Evolutionary conservation across 345 rosid species (phyloP), one percentile per base, ranked within the genome.

Genomic region (Brassica rapa): DNA sequence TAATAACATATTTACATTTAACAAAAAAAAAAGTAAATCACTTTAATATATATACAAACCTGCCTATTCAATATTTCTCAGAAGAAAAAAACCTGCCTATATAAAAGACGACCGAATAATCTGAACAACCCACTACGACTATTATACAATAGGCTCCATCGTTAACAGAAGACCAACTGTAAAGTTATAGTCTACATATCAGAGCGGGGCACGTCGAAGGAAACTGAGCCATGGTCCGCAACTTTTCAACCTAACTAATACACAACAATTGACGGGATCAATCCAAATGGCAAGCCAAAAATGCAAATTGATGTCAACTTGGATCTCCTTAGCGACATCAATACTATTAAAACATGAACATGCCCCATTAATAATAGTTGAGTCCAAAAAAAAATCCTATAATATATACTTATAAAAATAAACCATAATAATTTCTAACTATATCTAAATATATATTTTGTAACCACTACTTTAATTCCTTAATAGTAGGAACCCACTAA

Each of bases 61-160:
- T 60, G 32, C 62, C 4, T 30, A 69, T 6, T 30, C 61, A 21
- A 25, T 25, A 25, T 25, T 25, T 25, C 29, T 25, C 29, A 25
- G 3, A 25, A n/a, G n/a, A 25, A 25, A 25, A 25, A 76, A 68
- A 30, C 62, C 33, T 60, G 32, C 62, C 4, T 30, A 69, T 6
- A 23, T 77, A 21, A 62, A 76, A 69, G 29, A 62, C 23, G 51
- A 62, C 69, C 74, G 74, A 76, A 76, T 61, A 9, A 49, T 33
- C 62, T 35, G 80, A 77, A 62, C 75, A 70, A 77, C 57, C 65
- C 75, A 77, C 59, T 70, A 77, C 57, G 70, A 62, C 30, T 7
- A 62, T 70, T 33, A 51, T 33, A 70, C 69, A 15, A 61, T 1
- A 61, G 19, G 33, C 24, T 32, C 39, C 53, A 46, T 69, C n/a